These are phyloP conservation scores for Skeletonema menzelii DNA, from an alignment of 108 stramenopile species.

Conservation along the genomic window DNA sequence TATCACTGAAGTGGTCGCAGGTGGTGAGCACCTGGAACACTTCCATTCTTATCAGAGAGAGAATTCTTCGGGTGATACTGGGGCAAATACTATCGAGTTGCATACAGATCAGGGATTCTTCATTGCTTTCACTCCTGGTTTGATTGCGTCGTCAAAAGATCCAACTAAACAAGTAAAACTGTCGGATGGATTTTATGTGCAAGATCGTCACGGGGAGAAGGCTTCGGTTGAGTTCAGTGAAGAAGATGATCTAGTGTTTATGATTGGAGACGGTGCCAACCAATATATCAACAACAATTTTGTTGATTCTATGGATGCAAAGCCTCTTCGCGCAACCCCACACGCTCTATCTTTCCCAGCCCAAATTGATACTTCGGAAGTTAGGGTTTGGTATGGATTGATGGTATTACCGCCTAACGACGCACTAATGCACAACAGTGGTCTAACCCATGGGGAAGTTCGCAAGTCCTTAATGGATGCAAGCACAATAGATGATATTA, in stretches of 20 bases:
- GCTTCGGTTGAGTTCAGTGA: conserved; percentile 47
- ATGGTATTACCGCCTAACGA: conserved; percentile 65
- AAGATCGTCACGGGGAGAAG: conserved; percentile 8
- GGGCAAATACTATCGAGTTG: conserved; percentile 46
- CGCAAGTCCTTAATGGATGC: conserved; percentile 40
- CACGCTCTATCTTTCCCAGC: conserved; percentile 27
- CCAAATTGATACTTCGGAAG: background rate
- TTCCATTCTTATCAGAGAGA: conserved; percentile 59
- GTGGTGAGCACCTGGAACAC: conserved; percentile 74
- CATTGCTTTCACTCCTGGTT: conserved; percentile 60
- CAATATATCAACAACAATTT: conserved; percentile 48
- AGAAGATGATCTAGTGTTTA: conserved; percentile 51
- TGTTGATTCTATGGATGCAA: background rate
- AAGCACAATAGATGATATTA: background rate
- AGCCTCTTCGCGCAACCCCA: conserved; percentile 52
- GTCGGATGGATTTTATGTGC: background rate
- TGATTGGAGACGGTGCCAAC: conserved; percentile 77
- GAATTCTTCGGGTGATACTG: background rate
- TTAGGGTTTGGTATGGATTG: conserved; percentile 73
- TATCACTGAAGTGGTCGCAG: conserved; percentile 41
- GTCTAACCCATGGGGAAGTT: conserved; percentile 51
- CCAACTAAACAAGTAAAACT: background rate
- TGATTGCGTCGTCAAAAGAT: conserved; percentile 15
- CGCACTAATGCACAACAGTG: conserved; percentile 42
- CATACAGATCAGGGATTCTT: conserved; percentile 69